phyloP scores from a whole-genome alignment of 2,329 filamentous ascomycete species.

The Claviceps sp. region DNA sequence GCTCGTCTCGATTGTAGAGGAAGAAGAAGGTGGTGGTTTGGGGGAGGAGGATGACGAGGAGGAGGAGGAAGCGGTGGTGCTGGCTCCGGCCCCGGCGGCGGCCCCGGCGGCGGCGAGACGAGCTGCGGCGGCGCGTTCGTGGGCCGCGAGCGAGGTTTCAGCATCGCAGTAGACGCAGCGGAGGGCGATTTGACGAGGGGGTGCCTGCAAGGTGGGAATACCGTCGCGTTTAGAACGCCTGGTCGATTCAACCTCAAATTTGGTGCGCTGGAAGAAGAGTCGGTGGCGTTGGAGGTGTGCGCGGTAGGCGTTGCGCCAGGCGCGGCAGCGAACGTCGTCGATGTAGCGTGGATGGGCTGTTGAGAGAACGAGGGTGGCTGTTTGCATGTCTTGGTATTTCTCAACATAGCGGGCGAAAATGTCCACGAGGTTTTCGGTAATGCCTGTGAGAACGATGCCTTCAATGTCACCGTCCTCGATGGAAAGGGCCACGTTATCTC shows the following conservation, averaged over 20 bases:
- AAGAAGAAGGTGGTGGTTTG: neutral
- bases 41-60: neutral
- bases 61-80: neutral
- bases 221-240: conserved; percentile 54
- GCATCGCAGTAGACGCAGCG: conserved; percentile 66
- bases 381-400: conserved; percentile 67
- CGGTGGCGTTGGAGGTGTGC: conserved; percentile 61
- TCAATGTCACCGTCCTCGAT: conserved; percentile 58
- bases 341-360: conserved; percentile 65
- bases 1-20: conserved; percentile 21
- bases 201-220: conserved; percentile 45
- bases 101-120: neutral
- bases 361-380: conserved; percentile 60
- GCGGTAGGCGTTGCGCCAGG: conserved; percentile 61
- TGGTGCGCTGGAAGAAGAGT: conserved; percentile 59
- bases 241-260: conserved; percentile 66
- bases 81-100: neutral
- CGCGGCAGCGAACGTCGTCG: conserved; percentile 59
- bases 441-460: conserved; percentile 64
- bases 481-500: conserved; percentile 47
- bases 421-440: conserved; percentile 59
- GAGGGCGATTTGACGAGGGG: conserved; percentile 57
- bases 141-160: conserved; percentile 37
- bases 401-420: conserved; percentile 64
- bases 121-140: conserved; percentile 11